Evolutionary conservation across 257 asterid genomes (phyloP).

Genomic region (Ocimum tenuiflorum): DNA sequence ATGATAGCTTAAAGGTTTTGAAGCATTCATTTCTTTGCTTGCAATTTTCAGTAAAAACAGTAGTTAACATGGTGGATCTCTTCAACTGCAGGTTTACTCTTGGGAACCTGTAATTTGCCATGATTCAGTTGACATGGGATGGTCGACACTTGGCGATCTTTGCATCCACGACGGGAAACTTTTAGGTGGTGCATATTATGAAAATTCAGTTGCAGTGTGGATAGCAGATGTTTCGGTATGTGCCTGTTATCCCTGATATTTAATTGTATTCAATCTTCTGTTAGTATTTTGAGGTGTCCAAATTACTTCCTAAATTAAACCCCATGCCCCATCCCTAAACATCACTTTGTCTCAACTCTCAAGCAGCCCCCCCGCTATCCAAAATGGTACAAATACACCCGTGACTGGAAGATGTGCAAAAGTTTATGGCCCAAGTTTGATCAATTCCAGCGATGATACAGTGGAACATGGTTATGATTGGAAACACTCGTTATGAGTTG

Average conservation of each 20-base stretch:
- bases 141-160: constrained; percentile 92
- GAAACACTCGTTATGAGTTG: too few species aligned
- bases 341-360: too few species aligned
- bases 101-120: constrained; percentile 98
- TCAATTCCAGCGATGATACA: too few species aligned
- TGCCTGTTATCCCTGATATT: constrained; percentile 6
- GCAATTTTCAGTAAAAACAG: background rate
- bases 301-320: too few species aligned
- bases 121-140: constrained; percentile 92
- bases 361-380: too few species aligned
- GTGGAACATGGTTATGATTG: too few species aligned
- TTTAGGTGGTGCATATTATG: constrained; percentile 87
- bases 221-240: constrained; percentile 86
- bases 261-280: background rate
- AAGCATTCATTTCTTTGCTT: background rate
- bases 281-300: background rate
- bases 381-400: too few species aligned
- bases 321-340: too few species aligned
- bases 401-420: too few species aligned
- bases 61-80: constrained; percentile 20
- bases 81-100: constrained; percentile 68
- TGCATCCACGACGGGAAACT: constrained; percentile 88
- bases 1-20: constrained; percentile 87
- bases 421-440: too few species aligned
- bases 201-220: constrained; percentile 90